Conservation (phyloP, 2,329 filamentous ascomycete species). For the Fusarium pilosicola region DNA sequence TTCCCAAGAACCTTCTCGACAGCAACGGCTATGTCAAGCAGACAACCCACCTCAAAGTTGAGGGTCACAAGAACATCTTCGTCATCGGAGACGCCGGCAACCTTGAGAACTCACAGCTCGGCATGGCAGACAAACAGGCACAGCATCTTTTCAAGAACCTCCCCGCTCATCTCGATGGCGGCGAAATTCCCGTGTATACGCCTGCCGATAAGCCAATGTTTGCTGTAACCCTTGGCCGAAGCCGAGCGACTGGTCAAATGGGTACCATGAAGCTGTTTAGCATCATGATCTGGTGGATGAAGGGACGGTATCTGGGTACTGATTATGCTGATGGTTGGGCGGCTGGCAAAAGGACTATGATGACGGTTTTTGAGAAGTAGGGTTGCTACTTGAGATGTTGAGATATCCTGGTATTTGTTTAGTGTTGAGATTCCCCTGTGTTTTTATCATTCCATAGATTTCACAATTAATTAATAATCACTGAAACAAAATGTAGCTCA, state of each 20-base stretch:
- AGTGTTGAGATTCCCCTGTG: constrained; percentile 3
- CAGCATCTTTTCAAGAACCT: constrained; percentile 50
- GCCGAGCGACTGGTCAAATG: constrained; percentile 52
- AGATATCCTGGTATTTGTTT: background rate
- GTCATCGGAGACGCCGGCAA: constrained; percentile 57
- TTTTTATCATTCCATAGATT: background rate
- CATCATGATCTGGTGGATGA: constrained; percentile 51
- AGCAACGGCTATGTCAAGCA: constrained; percentile 50
- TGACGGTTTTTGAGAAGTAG: constrained; percentile 47
- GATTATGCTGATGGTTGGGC: constrained; percentile 46
- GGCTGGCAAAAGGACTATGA: constrained; percentile 49
- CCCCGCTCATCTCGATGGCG: constrained; percentile 47
- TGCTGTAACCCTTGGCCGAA: constrained; percentile 54
- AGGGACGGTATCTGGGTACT: constrained; percentile 53
- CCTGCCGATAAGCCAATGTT: constrained; percentile 45
- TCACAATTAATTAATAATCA: background rate
- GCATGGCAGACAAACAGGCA: constrained; percentile 48
- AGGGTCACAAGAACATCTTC: constrained; percentile 54
- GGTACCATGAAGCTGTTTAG: constrained; percentile 52
- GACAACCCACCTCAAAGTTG: constrained; percentile 50
- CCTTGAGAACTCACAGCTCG: constrained; percentile 50
- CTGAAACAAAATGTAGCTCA: background rate
- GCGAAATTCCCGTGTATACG: constrained; percentile 46
- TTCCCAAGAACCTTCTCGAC: constrained; percentile 52
- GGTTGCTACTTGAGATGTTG: background rate